Base-by-base conservation (phyloP, 495 filamentous ascomycete species). In the Penicillium mononematosum region DNA sequence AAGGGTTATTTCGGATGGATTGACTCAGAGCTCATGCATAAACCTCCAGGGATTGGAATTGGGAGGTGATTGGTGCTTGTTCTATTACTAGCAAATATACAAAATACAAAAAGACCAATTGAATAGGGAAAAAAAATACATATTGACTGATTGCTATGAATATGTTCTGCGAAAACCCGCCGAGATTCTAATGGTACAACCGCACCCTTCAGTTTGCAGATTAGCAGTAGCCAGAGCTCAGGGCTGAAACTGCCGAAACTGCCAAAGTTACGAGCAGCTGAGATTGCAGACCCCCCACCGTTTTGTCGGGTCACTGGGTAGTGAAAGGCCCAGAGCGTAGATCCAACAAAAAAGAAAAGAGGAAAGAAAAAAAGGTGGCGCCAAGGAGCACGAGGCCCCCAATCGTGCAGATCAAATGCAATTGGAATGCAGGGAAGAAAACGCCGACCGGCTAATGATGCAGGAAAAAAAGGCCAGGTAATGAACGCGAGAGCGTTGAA, bases 371-470 rank as follows among this genome's bases (percentile, higher is more conserved):
- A 43, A 43, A 6, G 34, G 36, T 39, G 29, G 17, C 45, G 4
- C 27, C 27, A 48, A 48, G 32, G 45, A 48, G n/a, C 45, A 10
- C n/a, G 5, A 41, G n/a, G 11, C 46, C 10, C 19, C 32, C 32
- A 10, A 50, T 17, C 19, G 19, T n/a, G 42, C 43, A 24, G 42
- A 55, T 10, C 29, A 20, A 34, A 56, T 61, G 49, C 38, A 50
- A 20, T 48, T 61, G 41, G 24, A 54, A 58, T 29, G 45, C 32
- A 52, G 41, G 45, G 5, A 38, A 27, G 38, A 47, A 36, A 59
- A 65, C 59, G 45, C 62, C 59, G 34, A 53, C 58, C 27, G 59
- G 59, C 59, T 65, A 62, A 65, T 46, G 53, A 58, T 62, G 56
- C 59, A 58, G 50, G 38, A 36, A 31, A 29, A 36, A 31, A 36